Evolutionary conservation across 2,329 filamentous ascomycete genomes (phyloP).

Genomic region (Paracamarosporium sp.): DNA sequence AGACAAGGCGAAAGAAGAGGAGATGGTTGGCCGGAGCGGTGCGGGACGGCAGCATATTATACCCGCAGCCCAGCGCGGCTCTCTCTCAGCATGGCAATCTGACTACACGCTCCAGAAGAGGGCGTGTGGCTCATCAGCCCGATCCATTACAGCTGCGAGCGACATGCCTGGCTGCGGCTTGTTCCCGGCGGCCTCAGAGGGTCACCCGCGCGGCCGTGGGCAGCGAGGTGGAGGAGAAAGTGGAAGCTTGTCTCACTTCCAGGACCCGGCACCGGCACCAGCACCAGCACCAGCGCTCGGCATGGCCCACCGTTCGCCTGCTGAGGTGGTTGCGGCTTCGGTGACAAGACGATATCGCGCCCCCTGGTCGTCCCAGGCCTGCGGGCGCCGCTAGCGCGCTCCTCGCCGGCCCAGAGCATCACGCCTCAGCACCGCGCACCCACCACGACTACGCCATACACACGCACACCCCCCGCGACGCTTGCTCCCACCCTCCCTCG

Average conservation of each 20-base stretch:
- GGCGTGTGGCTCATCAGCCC: constrained; percentile 20
- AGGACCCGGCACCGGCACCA: too few relatives aligned
- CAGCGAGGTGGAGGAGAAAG: constrained; percentile 11
- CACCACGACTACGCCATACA: not conserved
- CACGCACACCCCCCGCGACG: constrained; percentile 1
- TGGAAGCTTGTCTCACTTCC: constrained; percentile 24
- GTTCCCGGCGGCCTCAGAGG: constrained; percentile 33
- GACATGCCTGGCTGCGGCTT: constrained; percentile 23
- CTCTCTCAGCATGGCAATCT: constrained; percentile 6
- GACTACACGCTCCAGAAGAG: not conserved
- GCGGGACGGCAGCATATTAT: constrained; percentile 19
- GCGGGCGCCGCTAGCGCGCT: constrained; percentile 10
- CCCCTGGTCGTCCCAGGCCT: not conserved
- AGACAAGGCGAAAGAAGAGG: not conserved
- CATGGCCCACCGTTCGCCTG: constrained; percentile 4
- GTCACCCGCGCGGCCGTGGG: constrained; percentile 28
- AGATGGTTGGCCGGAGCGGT: constrained; percentile 18
- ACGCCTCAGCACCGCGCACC: constrained; percentile 1
- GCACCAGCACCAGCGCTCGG: too few relatives aligned
- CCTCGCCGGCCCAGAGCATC: not conserved
- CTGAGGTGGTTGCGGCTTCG: not conserved
- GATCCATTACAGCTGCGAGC: constrained; percentile 13
- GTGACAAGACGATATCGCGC: not conserved
- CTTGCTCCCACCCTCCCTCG: not conserved
- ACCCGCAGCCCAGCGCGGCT: constrained; percentile 16